Evolutionary conservation across 495 filamentous ascomycete species (phyloP).

Genomic region (Filosporella fistucella): DNA sequence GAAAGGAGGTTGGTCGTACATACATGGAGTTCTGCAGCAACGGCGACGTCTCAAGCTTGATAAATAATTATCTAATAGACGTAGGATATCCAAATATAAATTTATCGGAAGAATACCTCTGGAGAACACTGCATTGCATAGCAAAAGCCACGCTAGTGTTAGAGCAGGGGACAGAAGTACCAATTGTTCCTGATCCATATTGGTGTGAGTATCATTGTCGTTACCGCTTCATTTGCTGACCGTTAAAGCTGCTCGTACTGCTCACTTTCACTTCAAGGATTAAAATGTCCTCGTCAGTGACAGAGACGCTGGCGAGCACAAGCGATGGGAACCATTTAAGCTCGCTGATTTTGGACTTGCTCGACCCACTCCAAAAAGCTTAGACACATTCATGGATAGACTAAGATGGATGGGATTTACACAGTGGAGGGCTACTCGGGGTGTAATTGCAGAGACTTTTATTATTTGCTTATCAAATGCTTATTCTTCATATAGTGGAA

Average conservation of each 20-base stretch:
- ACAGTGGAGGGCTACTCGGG: too few species aligned
- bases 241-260: not conserved
- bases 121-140: not conserved
- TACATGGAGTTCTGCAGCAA: not conserved
- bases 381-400: not conserved
- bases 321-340: not conserved
- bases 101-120: not conserved
- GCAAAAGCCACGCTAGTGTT: not conserved
- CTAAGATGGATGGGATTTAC: too few species aligned
- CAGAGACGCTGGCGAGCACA: not conserved
- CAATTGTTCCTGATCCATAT: not conserved
- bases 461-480: not conserved
- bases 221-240: too few species aligned
- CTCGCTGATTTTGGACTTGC: not conserved
- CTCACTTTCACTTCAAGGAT: not conserved
- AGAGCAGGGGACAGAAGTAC: not conserved
- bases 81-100: not conserved
- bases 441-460: too few species aligned
- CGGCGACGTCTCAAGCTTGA: not conserved
- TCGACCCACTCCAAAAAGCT: not conserved
- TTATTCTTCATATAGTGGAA: not conserved
- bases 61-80: not conserved
- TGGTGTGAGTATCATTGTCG: too few species aligned
- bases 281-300: not conserved
- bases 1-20: not conserved